Evolutionary conservation across 305 asterid species (phyloP).

Genomic region (Ilex paraguariensis): DNA sequence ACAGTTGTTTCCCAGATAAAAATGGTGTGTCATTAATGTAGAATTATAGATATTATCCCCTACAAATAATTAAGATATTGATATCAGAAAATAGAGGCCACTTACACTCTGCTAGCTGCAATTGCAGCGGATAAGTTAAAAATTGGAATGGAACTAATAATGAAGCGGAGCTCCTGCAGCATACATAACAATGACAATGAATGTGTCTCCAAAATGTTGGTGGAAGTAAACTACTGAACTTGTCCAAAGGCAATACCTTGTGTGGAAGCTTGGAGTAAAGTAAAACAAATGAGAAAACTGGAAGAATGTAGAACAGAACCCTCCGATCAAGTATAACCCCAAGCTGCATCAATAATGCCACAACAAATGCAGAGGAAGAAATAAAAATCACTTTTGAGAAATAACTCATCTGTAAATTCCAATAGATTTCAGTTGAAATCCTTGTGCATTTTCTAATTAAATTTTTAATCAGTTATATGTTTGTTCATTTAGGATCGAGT

Average conservation of each 20-base stretch:
- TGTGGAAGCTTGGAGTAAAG: conserved; percentile 96
- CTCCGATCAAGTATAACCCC: conserved; percentile 86
- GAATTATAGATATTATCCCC: too few relatives aligned
- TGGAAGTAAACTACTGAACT: conserved; percentile 14
- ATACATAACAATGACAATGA: conserved; percentile 18
- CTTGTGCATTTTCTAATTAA: too few relatives aligned
- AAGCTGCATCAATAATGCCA: conserved; percentile 54
- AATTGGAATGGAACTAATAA: conserved; percentile 84
- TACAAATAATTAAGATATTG: too few relatives aligned
- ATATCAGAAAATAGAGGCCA: conserved; percentile 14
- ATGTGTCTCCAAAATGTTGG: conserved; percentile 9
- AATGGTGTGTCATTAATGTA: too few relatives aligned
- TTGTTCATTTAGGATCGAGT: too few relatives aligned
- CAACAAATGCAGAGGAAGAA: conserved; percentile 19
- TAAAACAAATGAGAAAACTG: conserved; percentile 70
- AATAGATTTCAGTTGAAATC: too few relatives aligned
- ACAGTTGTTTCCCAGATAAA: not conserved
- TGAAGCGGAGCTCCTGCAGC: conserved; percentile 94
- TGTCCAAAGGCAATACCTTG: conserved; percentile 53
- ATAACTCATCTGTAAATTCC: too few relatives aligned
- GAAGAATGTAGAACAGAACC: conserved; percentile 51
- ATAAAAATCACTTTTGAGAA: not conserved
- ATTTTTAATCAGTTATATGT: too few relatives aligned
- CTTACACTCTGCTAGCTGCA: conserved; percentile 92
- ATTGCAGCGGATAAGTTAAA: conserved; percentile 90